A percentile compares a stretch with the other conserved stretches of the same genome.
Conservation (phyloP, 164 flowering plant species). For the Vitis riparia region DNA sequence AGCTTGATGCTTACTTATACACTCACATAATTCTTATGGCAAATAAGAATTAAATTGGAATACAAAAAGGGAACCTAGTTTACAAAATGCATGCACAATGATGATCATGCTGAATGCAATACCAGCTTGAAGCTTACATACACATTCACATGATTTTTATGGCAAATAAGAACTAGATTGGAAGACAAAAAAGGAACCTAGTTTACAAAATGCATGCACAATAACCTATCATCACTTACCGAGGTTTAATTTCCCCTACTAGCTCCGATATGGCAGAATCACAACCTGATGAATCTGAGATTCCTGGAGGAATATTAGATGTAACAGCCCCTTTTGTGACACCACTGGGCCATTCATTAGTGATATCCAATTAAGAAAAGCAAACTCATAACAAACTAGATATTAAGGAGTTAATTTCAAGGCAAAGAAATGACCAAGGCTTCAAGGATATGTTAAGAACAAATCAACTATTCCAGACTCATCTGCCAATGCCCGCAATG, state of each 20-base stretch:
- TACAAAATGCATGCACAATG: background rate
- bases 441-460: conserved; percentile 90
- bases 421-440: background rate
- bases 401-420: background rate
- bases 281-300: conserved; percentile 50
- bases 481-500: conserved; percentile 85
- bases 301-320: conserved; percentile 54
- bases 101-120: background rate
- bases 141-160: background rate
- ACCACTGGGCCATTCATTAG: conserved; percentile 98
- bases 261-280: conserved; percentile 70
- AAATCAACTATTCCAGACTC: conserved; percentile 82
- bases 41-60: background rate
- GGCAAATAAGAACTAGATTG: background rate
- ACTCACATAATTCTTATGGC: background rate
- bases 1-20: background rate
- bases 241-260: conserved; percentile 87
- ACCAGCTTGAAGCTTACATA: background rate
- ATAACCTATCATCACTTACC: conserved; percentile 46
- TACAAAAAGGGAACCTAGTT: too few species aligned
- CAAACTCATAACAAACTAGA: background rate
- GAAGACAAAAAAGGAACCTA: too few species aligned
- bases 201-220: background rate
- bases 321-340: conserved; percentile 55
- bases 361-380: conserved; percentile 62